Evolutionary conservation across 768 basidiomycete species (phyloP).

Genomic region (Pisolithus albus): DNA sequence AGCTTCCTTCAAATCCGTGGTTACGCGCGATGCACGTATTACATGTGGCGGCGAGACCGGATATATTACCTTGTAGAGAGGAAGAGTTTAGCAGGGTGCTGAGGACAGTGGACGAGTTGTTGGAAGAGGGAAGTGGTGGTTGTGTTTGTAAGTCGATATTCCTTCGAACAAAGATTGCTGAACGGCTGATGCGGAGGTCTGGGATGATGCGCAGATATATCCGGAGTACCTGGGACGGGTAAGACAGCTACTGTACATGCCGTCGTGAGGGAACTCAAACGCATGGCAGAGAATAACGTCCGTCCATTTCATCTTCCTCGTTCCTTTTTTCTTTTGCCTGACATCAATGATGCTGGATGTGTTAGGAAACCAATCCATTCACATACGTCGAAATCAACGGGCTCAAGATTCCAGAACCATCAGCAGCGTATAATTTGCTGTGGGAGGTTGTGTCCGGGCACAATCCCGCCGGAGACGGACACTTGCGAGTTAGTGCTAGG

Average conservation of each 20-base stretch:
- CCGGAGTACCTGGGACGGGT: slow-evolving; percentile 97
- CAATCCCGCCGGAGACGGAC: slow-evolving; percentile 53
- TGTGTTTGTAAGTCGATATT: slow-evolving; percentile 70
- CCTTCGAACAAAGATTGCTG: neutral
- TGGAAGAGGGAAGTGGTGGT: slow-evolving; percentile 91
- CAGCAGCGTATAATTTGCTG: slow-evolving; percentile 85
- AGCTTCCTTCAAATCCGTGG: slow-evolving; percentile 72
- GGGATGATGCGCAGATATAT: slow-evolving; percentile 60
- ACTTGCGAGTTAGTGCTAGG: slow-evolving; percentile 64
- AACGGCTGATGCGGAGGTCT: slow-evolving; percentile 2
- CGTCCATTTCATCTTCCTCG: slow-evolving; percentile 16
- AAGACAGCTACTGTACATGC: slow-evolving; percentile 98
- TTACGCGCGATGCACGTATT: slow-evolving; percentile 82
- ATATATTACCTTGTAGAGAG: slow-evolving; percentile 82
- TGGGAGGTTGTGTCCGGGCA: slow-evolving; percentile 92
- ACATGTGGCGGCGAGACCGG: slow-evolving; percentile 90
- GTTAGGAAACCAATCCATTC: slow-evolving; percentile 87
- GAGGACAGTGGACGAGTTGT: slow-evolving; percentile 68
- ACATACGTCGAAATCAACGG: slow-evolving; percentile 98
- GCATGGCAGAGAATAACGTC: slow-evolving; percentile 79
- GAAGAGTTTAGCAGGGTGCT: slow-evolving; percentile 76
- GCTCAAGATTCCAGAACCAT: slow-evolving; percentile 84
- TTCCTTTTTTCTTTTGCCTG: neutral
- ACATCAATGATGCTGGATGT: neutral
- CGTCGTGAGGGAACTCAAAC: slow-evolving; percentile 81